These are phyloP conservation scores for Macroventuria anomochaeta DNA, from an alignment of 2,329 filamentous ascomycete species.

Conservation along the genomic window DNA sequence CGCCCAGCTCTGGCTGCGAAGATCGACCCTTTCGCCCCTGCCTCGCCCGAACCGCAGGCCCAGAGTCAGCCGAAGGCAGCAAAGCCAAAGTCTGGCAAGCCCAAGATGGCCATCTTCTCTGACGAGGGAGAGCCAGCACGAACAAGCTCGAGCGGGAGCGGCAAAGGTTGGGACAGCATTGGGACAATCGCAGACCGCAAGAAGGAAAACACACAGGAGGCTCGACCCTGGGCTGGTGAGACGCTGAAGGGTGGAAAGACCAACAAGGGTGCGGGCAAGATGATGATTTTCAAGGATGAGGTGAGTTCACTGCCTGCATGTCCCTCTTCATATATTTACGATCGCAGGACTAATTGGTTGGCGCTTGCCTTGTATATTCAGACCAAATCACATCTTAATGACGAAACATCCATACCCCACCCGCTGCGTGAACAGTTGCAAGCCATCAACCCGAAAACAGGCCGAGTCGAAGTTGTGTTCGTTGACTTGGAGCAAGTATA, in stretches of 20 bases:
- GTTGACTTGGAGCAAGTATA: constrained; percentile 88
- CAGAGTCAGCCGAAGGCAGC: constrained; percentile 51
- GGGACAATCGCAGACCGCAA: constrained; percentile 84
- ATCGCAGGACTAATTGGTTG: constrained; percentile 84
- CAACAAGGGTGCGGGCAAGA: constrained; percentile 76
- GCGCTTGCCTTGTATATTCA: constrained; percentile 60
- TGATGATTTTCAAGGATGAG: constrained; percentile 94
- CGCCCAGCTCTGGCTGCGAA: constrained; percentile 86
- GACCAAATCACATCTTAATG: constrained; percentile 50
- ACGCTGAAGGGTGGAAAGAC: constrained; percentile 87
- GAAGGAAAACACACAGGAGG: constrained; percentile 89
- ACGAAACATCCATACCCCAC: constrained; percentile 57
- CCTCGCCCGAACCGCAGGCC: constrained; percentile 59
- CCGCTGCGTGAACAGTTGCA: constrained; percentile 79
- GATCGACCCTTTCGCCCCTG: constrained; percentile 73
- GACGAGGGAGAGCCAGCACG: constrained; percentile 68
- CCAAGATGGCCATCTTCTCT: constrained; percentile 91
- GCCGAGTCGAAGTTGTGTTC: constrained; percentile 84
- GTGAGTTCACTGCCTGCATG: constrained; percentile 66
- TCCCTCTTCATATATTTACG: constrained; percentile 51
- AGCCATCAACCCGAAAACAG: constrained; percentile 80
- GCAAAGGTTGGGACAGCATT: constrained; percentile 90
- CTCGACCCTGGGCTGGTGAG: constrained; percentile 91
- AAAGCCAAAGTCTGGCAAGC: constrained; percentile 69
- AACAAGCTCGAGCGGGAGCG: constrained; percentile 61